Evolutionary conservation across 2,329 filamentous ascomycete species (phyloP), one percentile per base, ranked within the genome.

Genomic region (Clonostachys byssicola): DNA sequence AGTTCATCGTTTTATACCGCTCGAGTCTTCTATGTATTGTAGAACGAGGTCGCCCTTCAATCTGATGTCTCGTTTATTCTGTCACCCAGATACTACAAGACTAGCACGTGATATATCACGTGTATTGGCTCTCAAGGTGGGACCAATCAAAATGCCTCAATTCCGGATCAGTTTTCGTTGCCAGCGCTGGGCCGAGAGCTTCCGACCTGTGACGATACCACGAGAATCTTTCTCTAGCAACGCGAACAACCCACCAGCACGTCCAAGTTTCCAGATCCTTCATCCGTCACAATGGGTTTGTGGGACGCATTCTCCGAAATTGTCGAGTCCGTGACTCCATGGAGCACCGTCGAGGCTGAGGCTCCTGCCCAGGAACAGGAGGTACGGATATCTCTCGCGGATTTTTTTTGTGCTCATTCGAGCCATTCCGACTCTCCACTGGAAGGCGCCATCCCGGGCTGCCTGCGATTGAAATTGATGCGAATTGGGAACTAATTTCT

Each of bases 251-350:
- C 14, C 23, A 30, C 23, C 23, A 30, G 23, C 23, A 30, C 23
- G 23, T 30, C 54, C 65, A 63, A 62, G 60, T 33, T 43, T 43
- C 20, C 23, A 30, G 9, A 30, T 30, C 9, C 23, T 30, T 30
- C 8, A 30, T 30, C 60, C 58, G 62, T 66, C 71, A 69, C 67
- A 68, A 86, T 86, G 82, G 81, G 80, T 73, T 75, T 85, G 72
- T 85, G 81, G 78, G 80, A 85, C 67, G 70, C 76, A 56, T 75
- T 83, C 61, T 75, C 73, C 62, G 82, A 85, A 64, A 71, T 86
- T 63, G 70, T 83, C 62, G 80, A 84, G 70, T 81, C 81, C 53
- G 81, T 78, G 56, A 74, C 77, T 71, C 82, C 82, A 64, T 86
- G 82, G 82, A 74, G 72, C 65, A 76, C 76, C 56, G 81, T 75